These are phyloP conservation scores for Xylariaceae sp. DNA, from an alignment of 2,329 filamentous ascomycete genomes.

Conservation along the genomic window DNA sequence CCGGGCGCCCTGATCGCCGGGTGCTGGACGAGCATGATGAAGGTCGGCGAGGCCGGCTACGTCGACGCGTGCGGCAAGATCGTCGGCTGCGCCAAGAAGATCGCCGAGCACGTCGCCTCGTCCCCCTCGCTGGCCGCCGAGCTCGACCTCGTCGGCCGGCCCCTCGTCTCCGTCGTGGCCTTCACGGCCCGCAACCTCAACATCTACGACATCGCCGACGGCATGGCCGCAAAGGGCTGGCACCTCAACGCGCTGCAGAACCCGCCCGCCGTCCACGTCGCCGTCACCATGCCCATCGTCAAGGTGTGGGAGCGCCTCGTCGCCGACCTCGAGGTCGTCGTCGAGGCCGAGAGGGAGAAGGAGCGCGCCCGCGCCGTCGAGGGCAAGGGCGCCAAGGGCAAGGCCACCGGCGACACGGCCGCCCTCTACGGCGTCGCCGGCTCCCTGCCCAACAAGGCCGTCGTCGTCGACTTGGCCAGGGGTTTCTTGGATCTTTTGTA, in stretches of 20 bases:
- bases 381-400: slow-evolving; percentile 60
- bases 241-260: slow-evolving; percentile 92
- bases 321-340: slow-evolving; percentile 60
- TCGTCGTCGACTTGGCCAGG: slow-evolving; percentile 83
- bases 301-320: slow-evolving; percentile 76
- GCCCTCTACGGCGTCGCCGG: slow-evolving; percentile 94
- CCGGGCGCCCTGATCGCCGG: slow-evolving; percentile 92
- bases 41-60: slow-evolving; percentile 81
- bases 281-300: slow-evolving; percentile 82
- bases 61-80: slow-evolving; percentile 82
- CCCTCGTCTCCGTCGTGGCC: slow-evolving; percentile 84
- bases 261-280: slow-evolving; percentile 88
- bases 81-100: slow-evolving; percentile 78
- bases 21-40: slow-evolving; percentile 91
- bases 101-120: slow-evolving; percentile 66
- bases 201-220: slow-evolving; percentile 87
- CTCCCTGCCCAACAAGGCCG: slow-evolving; percentile 89
- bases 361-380: slow-evolving; percentile 66
- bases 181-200: slow-evolving; percentile 81
- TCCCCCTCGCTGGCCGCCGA: slow-evolving; percentile 65
- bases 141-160: slow-evolving; percentile 74
- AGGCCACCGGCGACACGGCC: slow-evolving; percentile 71
- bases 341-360: slow-evolving; percentile 73
- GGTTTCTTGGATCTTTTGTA: slow-evolving; percentile 92
- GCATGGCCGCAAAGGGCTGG: slow-evolving; percentile 80